These are phyloP conservation scores for Aspergillus fischeri DNA, from an alignment of 2,329 filamentous ascomycete species.

Conservation along the genomic window DNA sequence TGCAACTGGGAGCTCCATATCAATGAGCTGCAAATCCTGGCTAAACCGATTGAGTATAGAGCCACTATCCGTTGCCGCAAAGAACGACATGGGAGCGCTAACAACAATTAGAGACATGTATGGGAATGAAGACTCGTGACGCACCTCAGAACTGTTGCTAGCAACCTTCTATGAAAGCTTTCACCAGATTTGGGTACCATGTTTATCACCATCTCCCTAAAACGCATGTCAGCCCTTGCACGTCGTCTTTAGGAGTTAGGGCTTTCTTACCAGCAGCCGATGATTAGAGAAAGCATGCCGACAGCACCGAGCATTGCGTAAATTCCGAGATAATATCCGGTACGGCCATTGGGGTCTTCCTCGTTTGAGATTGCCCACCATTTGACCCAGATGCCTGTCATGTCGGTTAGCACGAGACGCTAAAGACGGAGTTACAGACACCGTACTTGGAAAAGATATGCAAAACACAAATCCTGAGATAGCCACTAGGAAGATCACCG, in stretches of 20 bases:
- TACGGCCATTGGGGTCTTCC: slow-evolving; percentile 27
- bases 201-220: slow-evolving; percentile 48
- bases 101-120: slow-evolving; percentile 14
- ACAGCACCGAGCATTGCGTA: slow-evolving; percentile 38
- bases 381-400: slow-evolving; percentile 38
- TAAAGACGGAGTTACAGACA: too few relatives aligned
- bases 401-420: background rate
- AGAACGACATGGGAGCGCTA: slow-evolving; percentile 41
- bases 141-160: slow-evolving; percentile 47
- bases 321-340: slow-evolving; percentile 37
- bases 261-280: slow-evolving; percentile 32
- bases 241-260: background rate
- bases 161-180: slow-evolving; percentile 46
- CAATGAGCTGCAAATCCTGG: slow-evolving; percentile 43
- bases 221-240: slow-evolving; percentile 1
- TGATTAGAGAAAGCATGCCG: slow-evolving; percentile 33
- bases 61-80: slow-evolving; percentile 40
- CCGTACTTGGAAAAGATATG: slow-evolving; percentile 39
- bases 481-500: slow-evolving; percentile 33
- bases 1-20: slow-evolving; percentile 41
- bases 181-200: slow-evolving; percentile 53
- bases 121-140: slow-evolving; percentile 7
- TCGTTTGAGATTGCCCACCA: slow-evolving; percentile 40
- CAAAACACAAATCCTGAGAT: slow-evolving; percentile 38
- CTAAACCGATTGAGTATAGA: slow-evolving; percentile 43